Conservation (phyloP, 495 filamentous ascomycete genomes). For the Hypoxylon perforatum region DNA sequence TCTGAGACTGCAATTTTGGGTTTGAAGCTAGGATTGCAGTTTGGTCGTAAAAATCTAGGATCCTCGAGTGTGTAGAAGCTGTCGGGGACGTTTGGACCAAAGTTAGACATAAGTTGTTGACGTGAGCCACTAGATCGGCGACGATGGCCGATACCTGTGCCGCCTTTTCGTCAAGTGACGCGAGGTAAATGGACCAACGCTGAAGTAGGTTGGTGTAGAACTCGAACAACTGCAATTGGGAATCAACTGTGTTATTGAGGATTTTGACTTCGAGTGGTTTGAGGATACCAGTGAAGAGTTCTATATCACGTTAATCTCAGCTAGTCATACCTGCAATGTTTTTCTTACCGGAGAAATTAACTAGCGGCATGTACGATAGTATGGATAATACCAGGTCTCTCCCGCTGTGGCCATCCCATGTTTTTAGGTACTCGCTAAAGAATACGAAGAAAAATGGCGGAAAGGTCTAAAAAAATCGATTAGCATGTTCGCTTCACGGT, state of each 20-base stretch:
- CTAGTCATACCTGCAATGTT: neutral
- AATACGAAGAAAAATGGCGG: conserved; percentile 71
- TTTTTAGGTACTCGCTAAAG: conserved; percentile 66
- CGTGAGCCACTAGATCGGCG: conserved; percentile 63
- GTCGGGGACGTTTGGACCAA: conserved; percentile 62
- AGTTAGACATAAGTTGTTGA: conserved; percentile 71
- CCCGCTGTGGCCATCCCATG: conserved; percentile 76
- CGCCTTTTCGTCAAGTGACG: conserved; percentile 43
- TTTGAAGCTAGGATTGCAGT: conserved; percentile 67
- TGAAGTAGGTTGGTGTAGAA: conserved; percentile 79
- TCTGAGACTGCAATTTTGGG: conserved; percentile 56
- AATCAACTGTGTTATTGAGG: conserved; percentile 60
- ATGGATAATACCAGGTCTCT: conserved; percentile 71
- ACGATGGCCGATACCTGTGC: conserved; percentile 50
- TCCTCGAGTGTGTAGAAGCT: conserved; percentile 55
- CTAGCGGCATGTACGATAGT: conserved; percentile 70
- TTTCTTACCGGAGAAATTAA: conserved; percentile 64
- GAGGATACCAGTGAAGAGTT: conserved; percentile 62
- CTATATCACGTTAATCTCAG: conserved; percentile 51
- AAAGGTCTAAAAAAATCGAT: conserved; percentile 59
- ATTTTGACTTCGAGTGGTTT: conserved; percentile 68
- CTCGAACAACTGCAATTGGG: conserved; percentile 66
- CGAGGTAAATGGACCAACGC: conserved; percentile 69
- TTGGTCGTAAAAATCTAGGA: conserved; percentile 77
- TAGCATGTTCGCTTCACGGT: neutral